These are phyloP conservation scores for Coemansia sp. DNA, from an alignment of 192 early-diverging fungal species.

Conservation along the genomic window DNA sequence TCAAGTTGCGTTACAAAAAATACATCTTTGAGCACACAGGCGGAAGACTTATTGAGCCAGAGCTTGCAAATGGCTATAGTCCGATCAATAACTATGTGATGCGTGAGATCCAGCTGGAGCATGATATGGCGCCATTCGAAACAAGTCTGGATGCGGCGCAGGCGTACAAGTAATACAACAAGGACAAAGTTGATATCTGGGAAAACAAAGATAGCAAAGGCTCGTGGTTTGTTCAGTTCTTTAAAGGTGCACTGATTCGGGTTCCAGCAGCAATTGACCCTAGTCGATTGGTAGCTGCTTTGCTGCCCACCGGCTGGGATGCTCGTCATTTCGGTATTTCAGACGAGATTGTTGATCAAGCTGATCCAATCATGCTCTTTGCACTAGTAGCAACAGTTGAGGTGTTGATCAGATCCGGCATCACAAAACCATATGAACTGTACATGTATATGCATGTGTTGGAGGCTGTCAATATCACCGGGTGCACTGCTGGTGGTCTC, in stretches of 20 bases:
- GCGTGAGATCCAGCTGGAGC: constrained; percentile 87
- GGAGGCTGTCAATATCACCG: too few relatives aligned
- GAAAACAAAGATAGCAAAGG: too few relatives aligned
- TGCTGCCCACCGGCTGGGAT: constrained; percentile 93
- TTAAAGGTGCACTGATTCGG: constrained; percentile 85
- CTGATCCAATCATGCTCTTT: constrained; percentile 86
- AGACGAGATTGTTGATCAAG: constrained; percentile 85
- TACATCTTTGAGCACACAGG: constrained; percentile 79
- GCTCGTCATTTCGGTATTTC: constrained; percentile 89
- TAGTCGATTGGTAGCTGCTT: constrained; percentile 80
- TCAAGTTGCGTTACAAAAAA: constrained; percentile 89
- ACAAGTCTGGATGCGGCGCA: constrained; percentile 83
- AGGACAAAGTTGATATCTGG: constrained; percentile 70
- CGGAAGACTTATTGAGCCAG: constrained; percentile 77
- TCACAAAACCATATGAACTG: too few relatives aligned
- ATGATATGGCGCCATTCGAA: constrained; percentile 88
- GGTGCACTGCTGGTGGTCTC: too few relatives aligned
- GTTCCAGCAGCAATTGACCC: constrained; percentile 89
- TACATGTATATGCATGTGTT: too few relatives aligned
- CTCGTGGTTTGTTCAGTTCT: constrained; percentile 59
- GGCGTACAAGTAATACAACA: constrained; percentile 81
- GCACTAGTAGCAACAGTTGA: constrained; percentile 92
- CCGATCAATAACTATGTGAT: constrained; percentile 80
- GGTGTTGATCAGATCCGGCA: constrained; percentile 84
- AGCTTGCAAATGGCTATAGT: constrained; percentile 82